Evolutionary conservation across 148 eudicot genomes (phyloP).

Genomic region (Vaccinium vitisidaea): DNA sequence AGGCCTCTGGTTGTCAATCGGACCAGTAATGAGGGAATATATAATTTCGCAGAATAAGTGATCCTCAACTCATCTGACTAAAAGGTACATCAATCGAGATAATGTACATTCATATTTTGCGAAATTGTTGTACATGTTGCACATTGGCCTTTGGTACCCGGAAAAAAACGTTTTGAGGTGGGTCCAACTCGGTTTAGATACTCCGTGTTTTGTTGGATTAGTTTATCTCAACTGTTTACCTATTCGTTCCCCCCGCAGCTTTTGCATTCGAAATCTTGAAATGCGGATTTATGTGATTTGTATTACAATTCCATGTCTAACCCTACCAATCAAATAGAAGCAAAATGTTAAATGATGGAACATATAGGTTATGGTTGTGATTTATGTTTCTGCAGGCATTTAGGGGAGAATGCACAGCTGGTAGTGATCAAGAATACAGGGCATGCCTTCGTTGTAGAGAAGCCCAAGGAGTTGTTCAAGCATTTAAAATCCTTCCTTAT

Average conservation of each 20-base stretch:
- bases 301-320: not conserved
- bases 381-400: constrained; percentile 47
- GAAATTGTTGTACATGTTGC: not conserved
- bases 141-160: not conserved
- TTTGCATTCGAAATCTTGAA: not conserved
- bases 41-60: not conserved
- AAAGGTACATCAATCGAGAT: not conserved
- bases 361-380: not conserved
- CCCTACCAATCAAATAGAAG: not conserved
- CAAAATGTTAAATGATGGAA: not conserved
- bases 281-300: not conserved
- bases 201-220: not conserved
- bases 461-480: constrained; percentile 55
- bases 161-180: not conserved
- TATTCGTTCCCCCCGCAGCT: not conserved
- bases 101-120: not conserved
- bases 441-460: constrained; percentile 62
- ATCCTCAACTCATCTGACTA: not conserved
- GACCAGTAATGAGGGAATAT: not conserved
- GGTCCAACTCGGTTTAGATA: too few relatives aligned
- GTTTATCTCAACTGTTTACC: not conserved
- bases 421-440: constrained; percentile 65
- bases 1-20: not conserved
- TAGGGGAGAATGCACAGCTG: constrained; percentile 65
- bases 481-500: constrained; percentile 58